phyloP scores from a whole-genome alignment of 306 rosid species.

The Casuarina equisetifolia region DNA sequence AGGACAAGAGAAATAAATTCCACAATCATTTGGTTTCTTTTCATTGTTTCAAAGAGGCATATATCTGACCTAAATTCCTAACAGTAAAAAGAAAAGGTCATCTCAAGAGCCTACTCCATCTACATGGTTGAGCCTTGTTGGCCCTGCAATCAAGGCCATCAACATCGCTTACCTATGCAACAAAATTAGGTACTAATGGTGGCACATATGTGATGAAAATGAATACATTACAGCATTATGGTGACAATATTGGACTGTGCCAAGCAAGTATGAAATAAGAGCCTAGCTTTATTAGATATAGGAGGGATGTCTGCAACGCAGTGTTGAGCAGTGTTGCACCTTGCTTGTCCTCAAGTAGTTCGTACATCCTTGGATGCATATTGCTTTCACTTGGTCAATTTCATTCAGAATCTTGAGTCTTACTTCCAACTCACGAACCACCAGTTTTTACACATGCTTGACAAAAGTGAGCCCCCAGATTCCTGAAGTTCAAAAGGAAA shows the following conservation, averaged over 20 bases:
- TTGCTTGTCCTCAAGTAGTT: conserved; percentile 27
- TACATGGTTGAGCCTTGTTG: too few species aligned
- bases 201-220: too few species aligned
- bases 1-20: not conserved
- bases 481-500: not conserved
- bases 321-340: conserved; percentile 30
- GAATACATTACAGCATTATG: too few species aligned
- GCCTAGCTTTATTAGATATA: not conserved
- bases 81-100: too few species aligned
- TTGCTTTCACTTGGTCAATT: conserved; percentile 11
- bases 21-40: too few species aligned
- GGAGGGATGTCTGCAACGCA: conserved; percentile 7
- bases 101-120: too few species aligned
- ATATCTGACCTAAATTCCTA: not conserved
- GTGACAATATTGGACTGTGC: too few species aligned
- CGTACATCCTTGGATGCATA: conserved; percentile 13
- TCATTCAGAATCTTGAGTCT: conserved; percentile 6
- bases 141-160: too few species aligned
- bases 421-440: not conserved
- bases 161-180: too few species aligned
- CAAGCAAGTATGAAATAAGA: not conserved
- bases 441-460: conserved; percentile 19
- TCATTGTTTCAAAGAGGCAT: not conserved
- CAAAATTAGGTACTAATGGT: too few species aligned
- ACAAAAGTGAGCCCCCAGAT: conserved; percentile 2